phyloP scores from a whole-genome alignment of 441 rosid genomes.

The Omphalea diandra region DNA sequence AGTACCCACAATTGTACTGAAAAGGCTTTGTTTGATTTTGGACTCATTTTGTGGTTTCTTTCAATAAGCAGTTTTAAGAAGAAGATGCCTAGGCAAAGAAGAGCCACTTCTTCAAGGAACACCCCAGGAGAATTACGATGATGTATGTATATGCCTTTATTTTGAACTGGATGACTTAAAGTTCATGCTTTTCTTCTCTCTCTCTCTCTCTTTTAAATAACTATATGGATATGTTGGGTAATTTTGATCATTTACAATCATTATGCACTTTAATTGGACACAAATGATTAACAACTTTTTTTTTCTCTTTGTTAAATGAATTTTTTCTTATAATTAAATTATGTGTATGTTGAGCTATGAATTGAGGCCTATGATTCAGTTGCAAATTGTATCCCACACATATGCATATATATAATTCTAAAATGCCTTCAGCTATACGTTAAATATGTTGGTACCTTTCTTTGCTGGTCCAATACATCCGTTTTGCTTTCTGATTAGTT shows the following conservation, averaged over 20 bases:
- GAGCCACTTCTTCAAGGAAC: conserved; percentile 72
- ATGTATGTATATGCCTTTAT: conserved; percentile 52
- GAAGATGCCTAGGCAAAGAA: no score
- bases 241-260: no score
- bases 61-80: no score
- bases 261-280: no score
- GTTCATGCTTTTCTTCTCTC: no score
- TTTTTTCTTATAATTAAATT: not conserved
- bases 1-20: conserved; percentile 4
- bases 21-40: not conserved
- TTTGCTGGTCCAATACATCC: no score
- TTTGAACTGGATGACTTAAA: no score
- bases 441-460: no score
- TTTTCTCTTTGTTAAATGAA: not conserved
- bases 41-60: not conserved
- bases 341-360: not conserved
- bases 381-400: not conserved
- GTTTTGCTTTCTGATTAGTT: no score
- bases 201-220: not conserved
- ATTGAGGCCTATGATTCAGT: not conserved
- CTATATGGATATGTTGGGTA: no score
- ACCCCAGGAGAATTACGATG: conserved; percentile 88
- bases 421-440: no score
- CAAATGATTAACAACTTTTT: not conserved
- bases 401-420: no score